phyloP scores from a whole-genome alignment of 495 filamentous ascomycete species.

The Aspergillus mulundensis region DNA sequence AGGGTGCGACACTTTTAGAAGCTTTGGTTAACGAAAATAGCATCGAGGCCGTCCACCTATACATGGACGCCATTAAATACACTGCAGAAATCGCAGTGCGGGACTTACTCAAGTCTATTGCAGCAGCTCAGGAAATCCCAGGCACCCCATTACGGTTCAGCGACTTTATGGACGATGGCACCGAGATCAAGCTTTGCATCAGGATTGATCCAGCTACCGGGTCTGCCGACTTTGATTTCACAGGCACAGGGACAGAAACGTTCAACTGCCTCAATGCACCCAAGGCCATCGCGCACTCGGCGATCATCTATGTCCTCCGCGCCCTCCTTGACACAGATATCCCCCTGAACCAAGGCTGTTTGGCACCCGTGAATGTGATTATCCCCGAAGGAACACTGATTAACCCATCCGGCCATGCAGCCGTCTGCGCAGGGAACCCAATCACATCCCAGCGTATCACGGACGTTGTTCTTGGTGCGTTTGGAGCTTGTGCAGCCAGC shows the following conservation, averaged over 20 bases:
- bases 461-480: conserved; percentile 88
- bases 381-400: too few species aligned
- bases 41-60: conserved; percentile 86
- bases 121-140: too few species aligned
- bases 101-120: conserved; percentile 72
- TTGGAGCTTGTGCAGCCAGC: conserved; percentile 82
- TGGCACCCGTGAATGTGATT: conserved; percentile 78
- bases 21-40: conserved; percentile 84
- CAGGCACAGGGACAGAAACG: conserved; percentile 78
- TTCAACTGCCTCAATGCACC: conserved; percentile 95
- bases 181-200: conserved; percentile 78
- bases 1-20: conserved; percentile 87
- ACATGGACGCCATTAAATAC: conserved; percentile 90
- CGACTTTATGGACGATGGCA: conserved; percentile 97
- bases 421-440: conserved; percentile 94
- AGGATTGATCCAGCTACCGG: conserved; percentile 79
- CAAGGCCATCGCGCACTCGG: conserved; percentile 87
- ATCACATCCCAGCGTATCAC: conserved; percentile 88
- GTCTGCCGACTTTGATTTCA: conserved; percentile 90
- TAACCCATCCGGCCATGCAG: conserved; percentile 72
- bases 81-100: conserved; percentile 87
- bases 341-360: conserved; percentile 93
- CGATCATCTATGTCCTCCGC: conserved; percentile 94
- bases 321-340: conserved; percentile 92
- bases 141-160: too few species aligned